phyloP scores from a whole-genome alignment of 2,329 filamentous ascomycete species.

The Pseudodiploospora longispora region DNA sequence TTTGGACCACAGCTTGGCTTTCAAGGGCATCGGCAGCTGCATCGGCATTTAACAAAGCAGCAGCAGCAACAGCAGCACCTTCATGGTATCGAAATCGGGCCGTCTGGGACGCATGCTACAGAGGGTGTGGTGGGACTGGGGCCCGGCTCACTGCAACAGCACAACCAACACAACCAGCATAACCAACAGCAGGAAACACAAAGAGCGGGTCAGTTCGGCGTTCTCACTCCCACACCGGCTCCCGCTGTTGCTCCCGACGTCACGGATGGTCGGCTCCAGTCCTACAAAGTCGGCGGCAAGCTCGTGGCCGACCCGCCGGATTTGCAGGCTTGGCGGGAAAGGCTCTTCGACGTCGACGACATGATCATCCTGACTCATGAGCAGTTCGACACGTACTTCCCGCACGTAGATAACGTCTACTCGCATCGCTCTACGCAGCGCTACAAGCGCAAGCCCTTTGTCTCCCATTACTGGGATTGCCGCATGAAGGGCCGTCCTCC shows the following conservation, averaged over 20 bases:
- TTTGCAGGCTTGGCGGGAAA: conserved; percentile 61
- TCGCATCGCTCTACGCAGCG: conserved; percentile 74
- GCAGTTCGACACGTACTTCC: conserved; percentile 75
- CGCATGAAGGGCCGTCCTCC: conserved; percentile 71
- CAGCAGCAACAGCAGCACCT: conserved; percentile 5
- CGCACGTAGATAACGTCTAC: conserved; percentile 77
- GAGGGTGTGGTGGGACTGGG: no score
- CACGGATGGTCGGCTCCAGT: not conserved
- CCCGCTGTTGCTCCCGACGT: not conserved
- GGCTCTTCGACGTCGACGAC: conserved; percentile 67
- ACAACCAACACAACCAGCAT: conserved; percentile 2
- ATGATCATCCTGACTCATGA: conserved; percentile 65
- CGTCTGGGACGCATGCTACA: no score
- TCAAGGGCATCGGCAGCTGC: not conserved
- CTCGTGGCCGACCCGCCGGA: conserved; percentile 23
- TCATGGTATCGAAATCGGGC: no score
- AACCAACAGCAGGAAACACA: conserved; percentile 1
- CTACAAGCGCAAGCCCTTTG: conserved; percentile 75
- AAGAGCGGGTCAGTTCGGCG: conserved; percentile 35
- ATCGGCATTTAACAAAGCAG: not conserved
- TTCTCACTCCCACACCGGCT: conserved; percentile 25
- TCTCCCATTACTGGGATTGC: conserved; percentile 81
- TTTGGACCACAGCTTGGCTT: not conserved
- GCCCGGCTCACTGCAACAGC: not conserved
- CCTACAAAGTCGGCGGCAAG: conserved; percentile 4